These are phyloP conservation scores for Raffaelea arxii DNA, from an alignment of 2,329 filamentous ascomycete genomes.

Conservation along the genomic window DNA sequence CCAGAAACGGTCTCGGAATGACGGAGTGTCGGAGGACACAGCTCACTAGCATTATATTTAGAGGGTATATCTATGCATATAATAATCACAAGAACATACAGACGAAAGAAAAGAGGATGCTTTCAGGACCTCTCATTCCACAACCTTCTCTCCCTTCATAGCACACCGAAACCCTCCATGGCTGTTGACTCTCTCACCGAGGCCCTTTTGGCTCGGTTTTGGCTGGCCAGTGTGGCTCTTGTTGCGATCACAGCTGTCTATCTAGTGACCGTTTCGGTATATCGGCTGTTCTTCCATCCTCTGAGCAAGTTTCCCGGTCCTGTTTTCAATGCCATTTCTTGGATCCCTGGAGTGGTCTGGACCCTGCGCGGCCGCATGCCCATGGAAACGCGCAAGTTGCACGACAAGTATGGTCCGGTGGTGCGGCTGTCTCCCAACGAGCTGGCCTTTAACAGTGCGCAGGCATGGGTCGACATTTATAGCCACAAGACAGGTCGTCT, in stretches of 20 bases:
- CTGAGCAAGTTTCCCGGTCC: constrained; percentile 17
- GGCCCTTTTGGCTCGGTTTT: no score
- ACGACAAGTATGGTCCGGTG: constrained; percentile 28
- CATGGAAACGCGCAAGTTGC: constrained; percentile 14
- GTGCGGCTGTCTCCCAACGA: constrained; percentile 32
- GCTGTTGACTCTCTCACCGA: no score
- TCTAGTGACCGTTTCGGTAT: constrained; percentile 9
- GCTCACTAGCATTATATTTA: no score
- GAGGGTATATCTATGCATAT: no score
- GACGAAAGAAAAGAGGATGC: no score
- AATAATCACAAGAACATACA: no score
- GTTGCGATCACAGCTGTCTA: constrained; percentile 1
- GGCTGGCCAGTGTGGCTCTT: constrained; percentile 2
- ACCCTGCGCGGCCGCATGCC: constrained; percentile 81
- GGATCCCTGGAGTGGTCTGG: constrained; percentile 38
- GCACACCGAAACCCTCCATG: no score
- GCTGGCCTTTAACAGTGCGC: constrained; percentile 25
- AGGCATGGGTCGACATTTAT: constrained; percentile 25
- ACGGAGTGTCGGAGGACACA: no score
- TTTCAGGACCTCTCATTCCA: no score
- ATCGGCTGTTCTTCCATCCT: constrained; percentile 19
- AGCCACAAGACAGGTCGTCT: constrained; percentile 12
- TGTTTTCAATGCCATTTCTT: constrained; percentile 12
- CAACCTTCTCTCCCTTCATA: no score
- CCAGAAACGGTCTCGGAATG: no score